A percentile compares a stretch with the other conserved stretches of the same genome.
Evolutionary conservation across 805 yeast genomes (phyloP).

Genomic region (Teunomyces cretensis): DNA sequence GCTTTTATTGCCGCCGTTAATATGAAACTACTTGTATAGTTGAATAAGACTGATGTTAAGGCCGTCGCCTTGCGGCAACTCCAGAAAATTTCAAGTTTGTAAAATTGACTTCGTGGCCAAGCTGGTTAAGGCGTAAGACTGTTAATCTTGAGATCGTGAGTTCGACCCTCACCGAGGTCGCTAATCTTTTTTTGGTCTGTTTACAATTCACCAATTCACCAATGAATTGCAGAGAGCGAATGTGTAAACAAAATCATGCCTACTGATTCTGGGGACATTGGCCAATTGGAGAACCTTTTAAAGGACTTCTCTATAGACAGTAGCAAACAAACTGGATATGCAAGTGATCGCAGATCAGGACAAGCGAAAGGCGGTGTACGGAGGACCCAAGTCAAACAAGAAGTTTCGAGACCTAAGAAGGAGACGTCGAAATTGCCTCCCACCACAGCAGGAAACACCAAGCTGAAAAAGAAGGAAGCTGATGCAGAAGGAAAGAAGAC

Average conservation of each 20-base stretch:
- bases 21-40: neutral
- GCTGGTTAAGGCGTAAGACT: constrained; percentile 19
- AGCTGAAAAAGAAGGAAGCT: too few relatives aligned
- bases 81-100: neutral
- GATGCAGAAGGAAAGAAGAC: too few relatives aligned
- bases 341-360: neutral
- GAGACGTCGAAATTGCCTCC: too few relatives aligned
- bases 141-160: constrained; percentile 18
- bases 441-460: too few relatives aligned
- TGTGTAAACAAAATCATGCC: neutral
- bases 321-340: neutral
- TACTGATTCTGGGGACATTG: neutral
- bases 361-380: neutral
- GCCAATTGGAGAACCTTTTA: neutral
- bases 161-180: constrained; percentile 19
- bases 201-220: too few relatives aligned
- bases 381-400: too few relatives aligned
- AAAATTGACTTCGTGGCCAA: constrained; percentile 16
- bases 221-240: too few relatives aligned
- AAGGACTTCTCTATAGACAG: neutral
- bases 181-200: constrained; percentile 4
- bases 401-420: too few relatives aligned
- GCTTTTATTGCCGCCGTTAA: neutral
- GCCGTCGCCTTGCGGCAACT: neutral
- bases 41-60: neutral